Base-by-base conservation (phyloP, 2,329 filamentous ascomycete genomes). In the Aspergillus sp. region DNA sequence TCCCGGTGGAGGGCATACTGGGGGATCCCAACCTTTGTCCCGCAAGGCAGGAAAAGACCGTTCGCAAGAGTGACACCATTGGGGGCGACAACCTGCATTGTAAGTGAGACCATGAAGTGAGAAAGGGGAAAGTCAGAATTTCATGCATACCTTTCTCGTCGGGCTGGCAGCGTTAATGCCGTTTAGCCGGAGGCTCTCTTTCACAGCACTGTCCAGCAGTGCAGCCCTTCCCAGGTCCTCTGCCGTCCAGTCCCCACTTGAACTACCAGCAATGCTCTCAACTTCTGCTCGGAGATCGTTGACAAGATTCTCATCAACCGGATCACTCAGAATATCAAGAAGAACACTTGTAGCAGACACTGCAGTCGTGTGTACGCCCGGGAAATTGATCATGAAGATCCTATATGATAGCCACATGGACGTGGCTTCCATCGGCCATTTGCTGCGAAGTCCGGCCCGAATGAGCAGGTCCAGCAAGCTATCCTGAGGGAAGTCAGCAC, bases 1-100 rank as follows among this genome's bases (percentile, higher is more conserved):
- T 63, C 61, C 21, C 61, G 61, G 61, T 61, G 61, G 47, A 63
- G 49, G n/a, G 61, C 61, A 52, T 63, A 61, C 19, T 63, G 61
- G 23, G 61, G 58, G 52, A 63, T 61, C 10, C 61, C 61, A 25
- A 61, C 58, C 41, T 63, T 61, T 41, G 61, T 61, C 8, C 61
- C 58, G 39, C 41, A 61, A n/a, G 61, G 58, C 2, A 63, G 59
- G 48, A 47, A 61, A 11, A 58, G 25, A n/a, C 58, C 58, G 51
- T 61, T 59, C 8, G 54, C 54, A 23, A 63, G 55, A 8, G 41
- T 41, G 39, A 59, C 52, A 11, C 61, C 61, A 5, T 57, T 25
- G 17, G 58, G 44, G 7, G 61, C 58, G 13, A 63, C 58, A 17
- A 63, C 61, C 60, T 62, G 48, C 1, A 25, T 2, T 10, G 8